Evolutionary conservation across 2,329 filamentous ascomycete genomes (phyloP).

Genomic region (Capronia americana): DNA sequence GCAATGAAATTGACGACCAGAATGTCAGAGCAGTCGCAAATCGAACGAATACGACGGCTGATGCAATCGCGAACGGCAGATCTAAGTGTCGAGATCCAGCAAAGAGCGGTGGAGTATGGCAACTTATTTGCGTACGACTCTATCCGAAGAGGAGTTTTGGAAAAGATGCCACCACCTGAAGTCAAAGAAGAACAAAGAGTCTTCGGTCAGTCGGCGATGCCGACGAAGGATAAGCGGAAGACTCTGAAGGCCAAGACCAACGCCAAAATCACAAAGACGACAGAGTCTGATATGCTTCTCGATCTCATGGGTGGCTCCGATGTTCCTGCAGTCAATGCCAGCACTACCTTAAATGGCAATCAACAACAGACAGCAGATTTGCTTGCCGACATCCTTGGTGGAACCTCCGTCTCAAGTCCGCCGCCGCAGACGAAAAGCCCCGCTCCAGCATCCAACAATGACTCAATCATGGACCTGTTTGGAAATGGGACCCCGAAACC

Average conservation of each 20-base stretch:
- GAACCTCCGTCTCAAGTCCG: slow-evolving; percentile 62
- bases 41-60: slow-evolving; percentile 82
- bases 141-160: slow-evolving; percentile 85
- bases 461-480: slow-evolving; percentile 92
- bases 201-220: slow-evolving; percentile 73
- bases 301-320: slow-evolving; percentile 89
- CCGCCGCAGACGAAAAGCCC: slow-evolving; percentile 57
- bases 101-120: slow-evolving; percentile 91
- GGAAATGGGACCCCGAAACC: slow-evolving; percentile 50
- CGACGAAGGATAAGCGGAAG: slow-evolving; percentile 66
- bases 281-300: slow-evolving; percentile 84
- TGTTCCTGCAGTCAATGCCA: slow-evolving; percentile 64
- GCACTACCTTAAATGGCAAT: slow-evolving; percentile 61
- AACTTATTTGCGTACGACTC: slow-evolving; percentile 93
- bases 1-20: slow-evolving; percentile 94
- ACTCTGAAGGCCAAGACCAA: slow-evolving; percentile 75
- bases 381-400: slow-evolving; percentile 86
- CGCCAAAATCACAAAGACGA: slow-evolving; percentile 75
- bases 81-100: slow-evolving; percentile 93
- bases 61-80: slow-evolving; percentile 81
- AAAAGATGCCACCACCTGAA: slow-evolving; percentile 97
- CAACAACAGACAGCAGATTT: slow-evolving; percentile 79
- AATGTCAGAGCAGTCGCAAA: slow-evolving; percentile 79
- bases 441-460: slow-evolving; percentile 66
- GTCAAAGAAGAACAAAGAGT: slow-evolving; percentile 95